Conservation (phyloP, 495 filamentous ascomycete species). For the Neurospora intermedia region DNA sequence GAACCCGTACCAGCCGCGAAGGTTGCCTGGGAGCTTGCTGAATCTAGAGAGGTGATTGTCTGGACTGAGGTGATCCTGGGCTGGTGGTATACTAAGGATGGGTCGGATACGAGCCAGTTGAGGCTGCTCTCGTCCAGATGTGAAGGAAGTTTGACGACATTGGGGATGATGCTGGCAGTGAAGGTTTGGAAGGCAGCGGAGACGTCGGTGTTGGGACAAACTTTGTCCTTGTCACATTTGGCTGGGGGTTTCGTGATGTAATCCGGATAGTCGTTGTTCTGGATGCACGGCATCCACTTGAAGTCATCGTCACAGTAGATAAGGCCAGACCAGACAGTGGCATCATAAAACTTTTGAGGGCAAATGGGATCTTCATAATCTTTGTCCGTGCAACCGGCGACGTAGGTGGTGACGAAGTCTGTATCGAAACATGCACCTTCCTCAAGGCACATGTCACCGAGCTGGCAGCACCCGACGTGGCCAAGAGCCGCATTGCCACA, state of each 20-base stretch:
- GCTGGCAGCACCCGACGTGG: slow-evolving; percentile 23
- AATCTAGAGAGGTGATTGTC: not conserved
- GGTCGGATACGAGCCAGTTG: not conserved
- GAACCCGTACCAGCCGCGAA: not conserved
- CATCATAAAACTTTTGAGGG: slow-evolving; percentile 9
- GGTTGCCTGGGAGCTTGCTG: not conserved
- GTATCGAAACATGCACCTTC: slow-evolving; percentile 19
- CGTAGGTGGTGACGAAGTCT: slow-evolving; percentile 17
- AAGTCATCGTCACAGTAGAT: not conserved
- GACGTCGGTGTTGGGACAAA: not conserved
- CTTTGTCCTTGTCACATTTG: not conserved
- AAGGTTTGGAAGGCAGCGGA: not conserved
- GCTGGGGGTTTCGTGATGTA: not conserved
- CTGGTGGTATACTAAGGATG: not conserved
- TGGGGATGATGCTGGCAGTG: not conserved
- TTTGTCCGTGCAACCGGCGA: slow-evolving; percentile 24
- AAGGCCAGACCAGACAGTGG: not conserved
- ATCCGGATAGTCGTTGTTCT: not conserved
- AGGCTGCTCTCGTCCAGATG: not conserved
- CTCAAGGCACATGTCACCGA: slow-evolving; percentile 22
- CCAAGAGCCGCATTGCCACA: slow-evolving; percentile 28
- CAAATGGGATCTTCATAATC: slow-evolving; percentile 9
- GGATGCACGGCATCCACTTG: not conserved
- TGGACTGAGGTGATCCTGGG: not conserved
- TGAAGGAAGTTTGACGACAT: not conserved